Base-by-base conservation (phyloP, 116 monocot genomes). In the Papilionanthe hybrid region DNA sequence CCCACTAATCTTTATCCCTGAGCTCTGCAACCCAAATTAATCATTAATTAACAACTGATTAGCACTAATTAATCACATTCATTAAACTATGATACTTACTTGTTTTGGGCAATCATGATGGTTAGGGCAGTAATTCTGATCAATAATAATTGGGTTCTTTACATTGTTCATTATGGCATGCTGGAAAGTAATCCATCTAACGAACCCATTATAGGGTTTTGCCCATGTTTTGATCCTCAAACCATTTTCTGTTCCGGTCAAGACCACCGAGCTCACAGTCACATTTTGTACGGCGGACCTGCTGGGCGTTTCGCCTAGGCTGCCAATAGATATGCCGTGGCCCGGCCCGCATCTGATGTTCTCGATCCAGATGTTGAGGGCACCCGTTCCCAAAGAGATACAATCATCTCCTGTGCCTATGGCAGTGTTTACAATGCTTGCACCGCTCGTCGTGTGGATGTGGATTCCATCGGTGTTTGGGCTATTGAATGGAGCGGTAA, bases 391-490 rank as follows among this genome's bases (percentile, higher is more conserved):
- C 41, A 95, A 72, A n/a, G 32, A 32, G 32, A 32, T 32, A 32
- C 32, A 32, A 32, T 1, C 32, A 32, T 32, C 32, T 0, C 32
- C 93, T 23, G 95, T 96, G 78, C 58, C 74, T 43, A 96, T 88
- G 48, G 55, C 68, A 30, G 79, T 49, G 56, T 76, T 44, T 17
- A 15, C 50, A 55, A 96, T 84, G 42, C 72, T 88, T 9, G 93
- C 90, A 17, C 19, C 77, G 28, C 58, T 81, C 0, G 93, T 91
- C 77, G 57, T 81, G 72, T 93, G 86, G 47, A 96, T 75, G 80
- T 93, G 91, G 41, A 93, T 83, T 30, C 93, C 95, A 49, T 96
- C 93, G 3, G 95, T 96, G 83, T 96, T 93, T 5, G 93, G 93
- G 87, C 95, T 96, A 32, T 83, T 69, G 1, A 49, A 89, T 1